These are phyloP conservation scores for Xerocomus amazonicus DNA, from an alignment of 1,284 basidiomycete species.

Conservation along the genomic window DNA sequence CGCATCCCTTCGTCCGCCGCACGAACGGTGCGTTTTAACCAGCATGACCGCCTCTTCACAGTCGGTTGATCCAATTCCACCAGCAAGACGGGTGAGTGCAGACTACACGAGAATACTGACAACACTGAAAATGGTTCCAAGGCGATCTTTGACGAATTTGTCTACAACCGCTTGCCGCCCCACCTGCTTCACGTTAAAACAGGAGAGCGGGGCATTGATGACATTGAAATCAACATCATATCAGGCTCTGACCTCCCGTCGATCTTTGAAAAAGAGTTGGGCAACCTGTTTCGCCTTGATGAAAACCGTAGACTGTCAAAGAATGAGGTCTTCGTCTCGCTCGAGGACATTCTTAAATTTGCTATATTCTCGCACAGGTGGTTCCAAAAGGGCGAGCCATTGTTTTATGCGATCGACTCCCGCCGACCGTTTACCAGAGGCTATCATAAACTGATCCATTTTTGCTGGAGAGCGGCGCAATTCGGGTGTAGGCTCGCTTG, in stretches of 20 bases:
- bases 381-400: too few relatives aligned
- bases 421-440: too few relatives aligned
- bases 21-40: not conserved
- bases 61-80: constrained; percentile 1
- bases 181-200: constrained; percentile 10
- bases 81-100: constrained; percentile 9
- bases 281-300: constrained; percentile 8
- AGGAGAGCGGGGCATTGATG: not conserved
- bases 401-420: too few relatives aligned
- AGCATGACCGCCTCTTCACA: not conserved
- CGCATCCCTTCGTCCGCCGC: not conserved
- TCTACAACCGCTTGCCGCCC: constrained; percentile 15
- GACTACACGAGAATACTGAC: not conserved
- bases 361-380: too few relatives aligned
- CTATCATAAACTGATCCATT: too few relatives aligned
- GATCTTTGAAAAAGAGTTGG: constrained; percentile 14
- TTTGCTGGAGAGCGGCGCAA: too few relatives aligned
- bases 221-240: constrained; percentile 10
- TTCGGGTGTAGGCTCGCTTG: too few relatives aligned
- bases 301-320: not conserved
- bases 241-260: constrained; percentile 7
- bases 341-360: not conserved
- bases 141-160: constrained; percentile 20
- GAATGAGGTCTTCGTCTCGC: constrained; percentile 2
- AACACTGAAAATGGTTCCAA: not conserved